Percentiles rank a stretch among this genome's conserved stretches.
Conservation (phyloP, 1,284 basidiomycete genomes). For the Inonotus hispidus region DNA sequence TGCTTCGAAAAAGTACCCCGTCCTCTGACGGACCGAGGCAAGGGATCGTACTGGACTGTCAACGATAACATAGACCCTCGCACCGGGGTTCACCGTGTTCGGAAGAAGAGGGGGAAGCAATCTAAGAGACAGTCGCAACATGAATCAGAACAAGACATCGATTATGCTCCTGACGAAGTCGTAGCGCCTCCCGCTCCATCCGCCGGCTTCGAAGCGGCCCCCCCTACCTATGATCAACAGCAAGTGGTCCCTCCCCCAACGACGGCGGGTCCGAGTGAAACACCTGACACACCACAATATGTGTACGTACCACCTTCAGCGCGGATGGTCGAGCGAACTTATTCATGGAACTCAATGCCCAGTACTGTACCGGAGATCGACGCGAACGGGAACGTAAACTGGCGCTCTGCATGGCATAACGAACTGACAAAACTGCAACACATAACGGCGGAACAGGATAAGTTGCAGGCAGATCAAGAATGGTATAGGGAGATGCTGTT, state of each 20-base stretch:
- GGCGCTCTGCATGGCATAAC: constrained; percentile 72
- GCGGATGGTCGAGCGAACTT: background rate
- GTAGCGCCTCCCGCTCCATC: background rate
- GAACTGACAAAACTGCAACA: constrained; percentile 68
- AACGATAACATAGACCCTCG: constrained; percentile 83
- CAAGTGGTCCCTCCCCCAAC: constrained; percentile 1
- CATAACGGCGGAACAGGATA: constrained; percentile 71
- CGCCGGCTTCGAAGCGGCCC: background rate
- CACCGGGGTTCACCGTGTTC: constrained; percentile 76
- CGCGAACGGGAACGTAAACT: constrained; percentile 71
- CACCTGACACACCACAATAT: background rate
- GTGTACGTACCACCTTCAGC: background rate
- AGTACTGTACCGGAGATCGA: constrained; percentile 54
- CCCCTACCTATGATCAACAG: constrained; percentile 6
- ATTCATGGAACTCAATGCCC: background rate
- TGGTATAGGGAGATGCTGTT: constrained; percentile 81
- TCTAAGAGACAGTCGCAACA: constrained; percentile 32
- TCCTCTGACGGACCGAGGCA: constrained; percentile 81
- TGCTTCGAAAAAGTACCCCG: constrained; percentile 90
- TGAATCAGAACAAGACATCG: constrained; percentile 35
- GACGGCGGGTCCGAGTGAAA: background rate
- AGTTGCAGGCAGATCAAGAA: constrained; percentile 67
- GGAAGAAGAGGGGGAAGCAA: constrained; percentile 61
- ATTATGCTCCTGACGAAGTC: constrained; percentile 42
- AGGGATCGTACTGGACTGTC: constrained; percentile 84